Evolutionary conservation across 2,329 filamentous ascomycete genomes (phyloP), one percentile per base, ranked within the genome.

Genomic region (Camillea tinctor): DNA sequence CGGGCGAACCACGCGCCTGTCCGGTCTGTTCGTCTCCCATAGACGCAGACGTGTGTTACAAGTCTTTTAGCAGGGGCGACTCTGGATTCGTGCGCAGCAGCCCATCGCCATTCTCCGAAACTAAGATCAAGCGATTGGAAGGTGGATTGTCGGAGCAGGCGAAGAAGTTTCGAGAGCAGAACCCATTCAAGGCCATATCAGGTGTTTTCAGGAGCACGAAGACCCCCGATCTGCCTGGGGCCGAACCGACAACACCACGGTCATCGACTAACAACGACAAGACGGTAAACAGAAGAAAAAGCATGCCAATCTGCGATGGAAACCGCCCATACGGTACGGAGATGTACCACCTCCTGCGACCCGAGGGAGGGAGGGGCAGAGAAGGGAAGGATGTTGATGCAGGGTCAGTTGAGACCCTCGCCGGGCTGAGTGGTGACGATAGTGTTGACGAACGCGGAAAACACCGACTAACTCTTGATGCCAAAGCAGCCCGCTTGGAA

Each of bases 401-500:
- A n/a, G 62, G 48, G 56, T 67, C 64, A 59, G 54, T 66, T 60
- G 63, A 64, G 52, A 62, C 59, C 52, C 52, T 57, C 49, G 55
- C 50, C 8, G 57, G 21, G 24, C 15, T 60, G 52, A 66, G 64
- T 51, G 61, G 61, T 24, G 60, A 17, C n/a, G 36, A 44, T 44
- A 30, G 26, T 30, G 36, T 17, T 44, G 36, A 60, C 21, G 61
- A 57, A 9, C 58, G 61, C 24, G 58, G 55, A 17, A 62, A 57
- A 26, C 64, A 64, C 20, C 57, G 49, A 50, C 60, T 66, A 52
- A 59, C 54, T 5, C 50, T 72, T 50, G 66, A 69, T 24, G 64
- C 64, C 26, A 60, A 62, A 13, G 62, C 66, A 56, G 66, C 65
- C 20, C 60, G 70, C 50, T 51, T 72, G 13, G 61, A 57, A 17